Percentiles rank a stretch among this genome's conserved stretches.
These are phyloP conservation scores for Metschnikowia matae DNA, from an alignment of 805 yeast genomes.

Conservation along the genomic window DNA sequence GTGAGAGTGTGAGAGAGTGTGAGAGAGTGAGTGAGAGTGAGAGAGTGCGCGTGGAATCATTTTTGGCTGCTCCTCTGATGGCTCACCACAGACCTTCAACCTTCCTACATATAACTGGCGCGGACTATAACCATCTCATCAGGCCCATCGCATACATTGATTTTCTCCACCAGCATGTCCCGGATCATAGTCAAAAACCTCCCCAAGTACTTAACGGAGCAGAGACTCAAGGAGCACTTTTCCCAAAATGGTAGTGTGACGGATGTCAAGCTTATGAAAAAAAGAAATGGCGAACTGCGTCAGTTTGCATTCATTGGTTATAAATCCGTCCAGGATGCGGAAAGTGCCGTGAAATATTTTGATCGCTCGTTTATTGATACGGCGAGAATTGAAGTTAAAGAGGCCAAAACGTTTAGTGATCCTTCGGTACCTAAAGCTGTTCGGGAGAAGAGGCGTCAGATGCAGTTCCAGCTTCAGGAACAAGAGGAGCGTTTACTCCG, in stretches of 20 bases:
- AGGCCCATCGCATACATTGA: slow-evolving; percentile 6
- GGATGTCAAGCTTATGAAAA: slow-evolving; percentile 82
- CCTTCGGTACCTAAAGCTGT: slow-evolving; percentile 69
- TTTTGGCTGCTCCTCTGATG: too few species aligned
- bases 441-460: slow-evolving; percentile 32
- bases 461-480: slow-evolving; percentile 41
- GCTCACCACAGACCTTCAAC: too few species aligned
- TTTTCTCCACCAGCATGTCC: slow-evolving; percentile 48
- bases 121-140: background rate
- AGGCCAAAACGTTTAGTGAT: slow-evolving; percentile 85
- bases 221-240: slow-evolving; percentile 64
- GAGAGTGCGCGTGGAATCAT: too few species aligned
- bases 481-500: slow-evolving; percentile 41
- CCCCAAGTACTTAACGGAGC: slow-evolving; percentile 76
- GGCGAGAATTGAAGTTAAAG: slow-evolving; percentile 66
- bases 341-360: slow-evolving; percentile 69
- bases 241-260: slow-evolving; percentile 61
- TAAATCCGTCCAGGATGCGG: slow-evolving; percentile 69
- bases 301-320: slow-evolving; percentile 92
- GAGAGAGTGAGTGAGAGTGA: too few species aligned
- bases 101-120: too few species aligned
- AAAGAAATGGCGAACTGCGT: slow-evolving; percentile 80
- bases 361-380: slow-evolving; percentile 81
- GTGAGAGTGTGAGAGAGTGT: too few species aligned
- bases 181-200: slow-evolving; percentile 89